Conservation (phyloP, 2,329 filamentous ascomycete species). For the Sphaerulina musiva region DNA sequence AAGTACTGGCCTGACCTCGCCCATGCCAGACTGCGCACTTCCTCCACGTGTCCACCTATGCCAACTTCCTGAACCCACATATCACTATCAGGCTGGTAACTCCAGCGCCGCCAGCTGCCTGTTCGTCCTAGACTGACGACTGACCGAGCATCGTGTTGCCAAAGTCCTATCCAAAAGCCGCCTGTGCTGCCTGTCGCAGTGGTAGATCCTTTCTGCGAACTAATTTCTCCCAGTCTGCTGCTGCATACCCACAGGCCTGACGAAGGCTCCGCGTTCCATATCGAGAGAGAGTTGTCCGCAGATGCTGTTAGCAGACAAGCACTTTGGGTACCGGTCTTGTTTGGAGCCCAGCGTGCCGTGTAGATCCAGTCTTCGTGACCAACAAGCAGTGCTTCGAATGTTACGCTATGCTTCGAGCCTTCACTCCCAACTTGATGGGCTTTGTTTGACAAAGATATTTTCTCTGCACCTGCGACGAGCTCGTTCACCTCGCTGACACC, state of each 20-base stretch:
- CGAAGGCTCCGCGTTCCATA: slow-evolving; percentile 78
- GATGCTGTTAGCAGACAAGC: slow-evolving; percentile 70
- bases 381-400: slow-evolving; percentile 86
- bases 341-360: slow-evolving; percentile 66
- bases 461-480: slow-evolving; percentile 6
- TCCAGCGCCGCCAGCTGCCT: slow-evolving; percentile 88
- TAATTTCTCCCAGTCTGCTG: slow-evolving; percentile 85
- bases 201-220: slow-evolving; percentile 87
- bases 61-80: slow-evolving; percentile 72
- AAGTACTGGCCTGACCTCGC: slow-evolving; percentile 74
- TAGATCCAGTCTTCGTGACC: slow-evolving; percentile 99
- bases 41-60: slow-evolving; percentile 74
- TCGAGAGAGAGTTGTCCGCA: slow-evolving; percentile 86
- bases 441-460: slow-evolving; percentile 74
- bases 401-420: slow-evolving; percentile 65
- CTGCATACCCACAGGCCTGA: slow-evolving; percentile 89
- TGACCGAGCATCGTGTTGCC: slow-evolving; percentile 69
- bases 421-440: slow-evolving; percentile 65
- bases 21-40: slow-evolving; percentile 80
- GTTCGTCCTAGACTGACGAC: slow-evolving; percentile 82
- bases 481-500: slow-evolving; percentile 5
- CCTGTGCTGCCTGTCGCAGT: slow-evolving; percentile 93
- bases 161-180: slow-evolving; percentile 92
- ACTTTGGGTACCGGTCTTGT: slow-evolving; percentile 38
- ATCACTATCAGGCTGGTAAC: slow-evolving; percentile 53